Evolutionary conservation across 2,329 filamentous ascomycete species (phyloP).

Genomic region (Albifimbria verrucaria): DNA sequence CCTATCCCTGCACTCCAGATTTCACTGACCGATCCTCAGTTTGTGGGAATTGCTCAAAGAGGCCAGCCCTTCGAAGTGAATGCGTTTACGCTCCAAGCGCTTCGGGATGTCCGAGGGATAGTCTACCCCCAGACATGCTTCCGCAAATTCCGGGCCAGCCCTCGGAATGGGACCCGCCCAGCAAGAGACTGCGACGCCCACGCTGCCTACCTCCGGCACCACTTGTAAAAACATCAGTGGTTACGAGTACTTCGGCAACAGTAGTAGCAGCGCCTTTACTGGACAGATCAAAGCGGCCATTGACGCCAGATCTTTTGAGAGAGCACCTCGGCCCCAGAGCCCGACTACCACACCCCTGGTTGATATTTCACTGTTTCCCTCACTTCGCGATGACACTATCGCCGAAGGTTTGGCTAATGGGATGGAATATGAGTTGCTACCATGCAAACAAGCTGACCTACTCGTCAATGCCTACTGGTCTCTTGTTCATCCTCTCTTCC

Average conservation of each 20-base stretch:
- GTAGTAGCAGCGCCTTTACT: no score
- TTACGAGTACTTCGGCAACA: no score
- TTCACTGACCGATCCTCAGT: not conserved
- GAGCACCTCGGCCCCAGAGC: not conserved
- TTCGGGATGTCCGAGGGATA: not conserved
- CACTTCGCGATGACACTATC: not conserved
- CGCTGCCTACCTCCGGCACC: no score
- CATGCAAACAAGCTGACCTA: not conserved
- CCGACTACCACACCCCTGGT: not conserved
- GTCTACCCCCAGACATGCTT: not conserved
- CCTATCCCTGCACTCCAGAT: not conserved
- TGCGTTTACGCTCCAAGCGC: not conserved
- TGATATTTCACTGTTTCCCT: not conserved
- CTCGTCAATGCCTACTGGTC: no score
- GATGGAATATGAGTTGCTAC: not conserved
- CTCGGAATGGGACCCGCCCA: not conserved
- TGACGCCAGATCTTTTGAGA: no score
- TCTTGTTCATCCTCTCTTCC: no score
- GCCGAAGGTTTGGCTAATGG: not conserved
- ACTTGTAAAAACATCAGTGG: no score
- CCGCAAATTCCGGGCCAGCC: not conserved
- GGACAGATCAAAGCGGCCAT: no score
- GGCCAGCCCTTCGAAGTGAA: not conserved
- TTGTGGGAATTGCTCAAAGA: not conserved
- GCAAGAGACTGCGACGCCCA: not conserved